Conservation (phyloP, 768 basidiomycete species). For the Bullera alba region DNA sequence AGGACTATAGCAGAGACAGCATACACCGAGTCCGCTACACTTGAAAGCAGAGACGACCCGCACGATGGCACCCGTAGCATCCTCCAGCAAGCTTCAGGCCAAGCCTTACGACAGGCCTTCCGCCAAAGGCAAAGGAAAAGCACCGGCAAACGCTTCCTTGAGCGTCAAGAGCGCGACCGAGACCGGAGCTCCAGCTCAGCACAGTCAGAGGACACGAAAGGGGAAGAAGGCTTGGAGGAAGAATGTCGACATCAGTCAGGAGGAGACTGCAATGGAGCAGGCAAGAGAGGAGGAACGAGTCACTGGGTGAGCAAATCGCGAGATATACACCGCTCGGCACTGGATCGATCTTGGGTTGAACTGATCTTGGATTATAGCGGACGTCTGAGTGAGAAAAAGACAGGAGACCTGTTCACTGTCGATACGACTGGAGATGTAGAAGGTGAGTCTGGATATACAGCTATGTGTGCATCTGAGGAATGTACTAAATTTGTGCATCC, state of each 20-base stretch:
- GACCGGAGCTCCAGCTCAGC: constrained; percentile 47
- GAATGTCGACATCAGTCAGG: constrained; percentile 74
- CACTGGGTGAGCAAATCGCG: constrained; percentile 69
- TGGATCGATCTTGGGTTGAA: not conserved
- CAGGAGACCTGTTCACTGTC: constrained; percentile 70
- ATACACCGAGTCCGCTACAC: too few relatives aligned
- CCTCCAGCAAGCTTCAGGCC: not conserved
- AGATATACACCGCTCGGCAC: not conserved
- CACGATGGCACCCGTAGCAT: not conserved
- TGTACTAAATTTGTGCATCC: not conserved
- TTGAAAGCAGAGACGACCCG: not conserved
- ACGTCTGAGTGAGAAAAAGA: constrained; percentile 47
- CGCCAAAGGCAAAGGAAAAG: not conserved
- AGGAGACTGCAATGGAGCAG: constrained; percentile 68
- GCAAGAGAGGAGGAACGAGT: constrained; percentile 73
- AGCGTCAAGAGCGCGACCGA: constrained; percentile 3
- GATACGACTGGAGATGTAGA: constrained; percentile 72
- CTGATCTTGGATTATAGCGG: constrained; percentile 7
- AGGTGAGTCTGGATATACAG: constrained; percentile 49
- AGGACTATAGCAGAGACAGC: too few relatives aligned
- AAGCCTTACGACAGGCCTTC: constrained; percentile 2
- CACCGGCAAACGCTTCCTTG: constrained; percentile 6
- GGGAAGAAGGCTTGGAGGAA: constrained; percentile 93
- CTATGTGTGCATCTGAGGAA: constrained; percentile 9
- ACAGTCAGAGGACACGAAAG: constrained; percentile 65